These are phyloP conservation scores for Physcomitrium patens DNA, from an alignment of 225 moss, liverwort and hornwort species.

Conservation along the genomic window DNA sequence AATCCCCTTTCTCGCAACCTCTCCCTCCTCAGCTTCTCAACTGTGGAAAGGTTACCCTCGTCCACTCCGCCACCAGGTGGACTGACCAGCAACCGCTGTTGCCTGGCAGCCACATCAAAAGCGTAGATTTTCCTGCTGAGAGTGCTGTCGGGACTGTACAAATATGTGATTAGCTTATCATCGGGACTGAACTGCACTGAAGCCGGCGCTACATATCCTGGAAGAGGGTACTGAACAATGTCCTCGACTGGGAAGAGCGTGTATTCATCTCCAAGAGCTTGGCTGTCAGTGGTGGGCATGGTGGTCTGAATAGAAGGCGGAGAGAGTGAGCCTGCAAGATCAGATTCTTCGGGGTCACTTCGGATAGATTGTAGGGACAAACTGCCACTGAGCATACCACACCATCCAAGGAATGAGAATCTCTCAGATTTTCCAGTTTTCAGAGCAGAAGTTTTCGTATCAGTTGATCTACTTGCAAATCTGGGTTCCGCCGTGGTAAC, in stretches of 20 bases:
- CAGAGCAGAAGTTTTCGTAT: slow-evolving; percentile 37
- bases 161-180: slow-evolving; percentile 88
- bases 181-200: slow-evolving; percentile 98
- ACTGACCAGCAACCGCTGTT: slow-evolving; percentile 86
- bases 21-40: slow-evolving; percentile 95
- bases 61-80: slow-evolving; percentile 97
- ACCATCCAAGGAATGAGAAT: slow-evolving; percentile 82
- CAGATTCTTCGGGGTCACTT: slow-evolving; percentile 59
- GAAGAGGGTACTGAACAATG: slow-evolving; percentile 97
- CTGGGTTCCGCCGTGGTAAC: slow-evolving; percentile 44
- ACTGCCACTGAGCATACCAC: slow-evolving; percentile 95
- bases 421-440: slow-evolving; percentile 52
- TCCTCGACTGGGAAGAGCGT: slow-evolving; percentile 96
- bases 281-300: slow-evolving; percentile 98
- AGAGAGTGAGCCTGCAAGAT: slow-evolving; percentile 55
- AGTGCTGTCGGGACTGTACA: slow-evolving; percentile 98
- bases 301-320: slow-evolving; percentile 50
- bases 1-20: slow-evolving; percentile 90
- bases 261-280: slow-evolving; percentile 90
- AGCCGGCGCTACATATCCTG: slow-evolving; percentile 96
- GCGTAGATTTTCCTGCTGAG: slow-evolving; percentile 98
- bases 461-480: slow-evolving; percentile 41
- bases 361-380: slow-evolving; percentile 70
- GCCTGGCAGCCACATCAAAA: slow-evolving; percentile 76
- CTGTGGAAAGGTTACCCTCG: slow-evolving; percentile 93